Conservation (phyloP, 495 filamentous ascomycete genomes). For the Geoglossum glabrum region DNA sequence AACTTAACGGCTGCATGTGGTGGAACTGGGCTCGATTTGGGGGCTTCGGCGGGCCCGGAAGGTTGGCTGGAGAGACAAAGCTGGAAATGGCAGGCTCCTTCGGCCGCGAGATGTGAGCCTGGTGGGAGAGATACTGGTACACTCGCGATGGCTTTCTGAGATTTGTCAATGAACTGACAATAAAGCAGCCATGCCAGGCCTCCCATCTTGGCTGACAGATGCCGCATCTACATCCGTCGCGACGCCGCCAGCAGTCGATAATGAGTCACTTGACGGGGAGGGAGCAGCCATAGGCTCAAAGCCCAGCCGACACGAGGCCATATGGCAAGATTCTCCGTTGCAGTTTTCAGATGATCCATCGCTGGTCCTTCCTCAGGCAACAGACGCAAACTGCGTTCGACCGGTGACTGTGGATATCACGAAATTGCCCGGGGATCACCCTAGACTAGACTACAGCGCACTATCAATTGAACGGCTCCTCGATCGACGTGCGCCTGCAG, state of each 20-base stretch:
- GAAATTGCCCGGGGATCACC: neutral
- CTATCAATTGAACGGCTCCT: neutral
- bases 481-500: neutral
- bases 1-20: neutral
- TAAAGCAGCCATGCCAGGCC: neutral
- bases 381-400: neutral
- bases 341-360: neutral
- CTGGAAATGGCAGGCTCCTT: neutral
- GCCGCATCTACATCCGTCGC: neutral
- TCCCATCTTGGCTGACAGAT: neutral
- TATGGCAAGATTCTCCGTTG: neutral
- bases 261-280: neutral
- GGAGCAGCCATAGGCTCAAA: neutral
- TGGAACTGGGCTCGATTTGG: neutral
- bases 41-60: neutral
- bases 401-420: neutral
- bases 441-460: neutral
- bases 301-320: neutral
- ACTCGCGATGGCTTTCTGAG: neutral
- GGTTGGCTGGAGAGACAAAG: neutral
- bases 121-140: neutral
- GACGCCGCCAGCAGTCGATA: neutral
- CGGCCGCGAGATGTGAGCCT: neutral
- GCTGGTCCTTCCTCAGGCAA: neutral
- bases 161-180: neutral